Evolutionary conservation across 805 yeast species (phyloP).

Genomic region (Nematodospora valgi): DNA sequence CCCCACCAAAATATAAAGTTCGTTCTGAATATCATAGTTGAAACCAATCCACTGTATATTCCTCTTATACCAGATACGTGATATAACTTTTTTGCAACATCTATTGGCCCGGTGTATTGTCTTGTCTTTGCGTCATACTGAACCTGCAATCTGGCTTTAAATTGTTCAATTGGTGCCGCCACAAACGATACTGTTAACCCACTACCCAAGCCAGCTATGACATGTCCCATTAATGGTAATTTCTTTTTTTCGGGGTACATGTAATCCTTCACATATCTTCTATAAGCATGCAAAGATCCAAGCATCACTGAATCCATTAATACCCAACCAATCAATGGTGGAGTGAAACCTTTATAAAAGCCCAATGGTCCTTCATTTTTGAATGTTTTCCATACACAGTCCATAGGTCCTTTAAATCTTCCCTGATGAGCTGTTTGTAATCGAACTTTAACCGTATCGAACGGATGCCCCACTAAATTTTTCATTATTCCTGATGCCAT

Average conservation of each 20-base stretch:
- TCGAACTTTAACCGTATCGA: slow-evolving; percentile 86
- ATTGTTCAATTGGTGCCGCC: slow-evolving; percentile 92
- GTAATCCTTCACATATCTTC: slow-evolving; percentile 61
- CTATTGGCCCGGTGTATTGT: slow-evolving; percentile 73
- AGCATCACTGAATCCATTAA: slow-evolving; percentile 89
- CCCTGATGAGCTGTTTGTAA: slow-evolving; percentile 63
- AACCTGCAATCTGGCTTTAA: slow-evolving; percentile 85
- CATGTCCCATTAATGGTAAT: slow-evolving; percentile 71
- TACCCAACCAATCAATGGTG: slow-evolving; percentile 93
- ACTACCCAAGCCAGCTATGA: slow-evolving; percentile 74
- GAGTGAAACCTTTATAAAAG: slow-evolving; percentile 86
- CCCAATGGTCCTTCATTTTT: slow-evolving; percentile 75
- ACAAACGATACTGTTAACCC: slow-evolving; percentile 92
- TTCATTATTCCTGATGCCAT: slow-evolving; percentile 83
- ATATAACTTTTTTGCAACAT: slow-evolving; percentile 61
- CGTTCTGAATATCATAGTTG: slow-evolving; percentile 85
- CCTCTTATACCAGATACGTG: slow-evolving; percentile 66
- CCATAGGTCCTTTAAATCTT: slow-evolving; percentile 75
- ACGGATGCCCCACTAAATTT: slow-evolving; percentile 90
- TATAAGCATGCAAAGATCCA: slow-evolving; percentile 78
- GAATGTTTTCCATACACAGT: slow-evolving; percentile 71
- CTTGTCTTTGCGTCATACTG: slow-evolving; percentile 77
- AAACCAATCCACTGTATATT: slow-evolving; percentile 73
- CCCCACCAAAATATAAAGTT: slow-evolving; percentile 95
- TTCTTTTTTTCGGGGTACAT: slow-evolving; percentile 58